These are phyloP conservation scores for Globisporangium iwayamae DNA, from an alignment of 352 stramenopile genomes.

Conservation along the genomic window DNA sequence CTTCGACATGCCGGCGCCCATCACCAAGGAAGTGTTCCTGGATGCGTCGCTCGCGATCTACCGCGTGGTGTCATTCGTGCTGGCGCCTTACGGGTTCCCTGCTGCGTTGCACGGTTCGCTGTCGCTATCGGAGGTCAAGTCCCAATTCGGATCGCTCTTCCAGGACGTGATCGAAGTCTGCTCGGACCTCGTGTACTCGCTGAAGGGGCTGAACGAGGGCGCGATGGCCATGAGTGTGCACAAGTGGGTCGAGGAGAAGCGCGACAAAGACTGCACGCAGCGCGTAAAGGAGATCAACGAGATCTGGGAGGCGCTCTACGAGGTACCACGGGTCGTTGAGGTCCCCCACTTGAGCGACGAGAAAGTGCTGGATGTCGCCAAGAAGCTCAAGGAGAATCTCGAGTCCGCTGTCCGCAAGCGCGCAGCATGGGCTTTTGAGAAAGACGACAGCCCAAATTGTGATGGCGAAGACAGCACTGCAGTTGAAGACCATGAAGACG, in stretches of 20 bases:
- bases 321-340: constrained; percentile 63
- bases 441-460: constrained; percentile 1
- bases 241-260: constrained; percentile 79
- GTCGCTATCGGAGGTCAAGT: constrained; percentile 70
- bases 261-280: constrained; percentile 59
- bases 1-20: constrained; percentile 76
- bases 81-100: constrained; percentile 78
- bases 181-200: constrained; percentile 80
- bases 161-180: constrained; percentile 85
- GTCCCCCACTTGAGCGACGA: constrained; percentile 51
- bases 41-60: constrained; percentile 66
- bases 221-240: constrained; percentile 87
- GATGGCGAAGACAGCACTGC: background rate
- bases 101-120: constrained; percentile 46
- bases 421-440: constrained; percentile 59
- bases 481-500: constrained; percentile 4
- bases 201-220: constrained; percentile 69
- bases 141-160: constrained; percentile 67
- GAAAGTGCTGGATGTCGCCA: constrained; percentile 41
- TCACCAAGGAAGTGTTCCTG: constrained; percentile 68
- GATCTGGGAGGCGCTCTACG: constrained; percentile 58
- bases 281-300: constrained; percentile 80
- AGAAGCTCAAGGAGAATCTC: constrained; percentile 40
- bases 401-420: constrained; percentile 43
- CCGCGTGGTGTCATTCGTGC: constrained; percentile 73